Base-by-base conservation (phyloP, 345 rosid species). In the Mangifera indica region DNA sequence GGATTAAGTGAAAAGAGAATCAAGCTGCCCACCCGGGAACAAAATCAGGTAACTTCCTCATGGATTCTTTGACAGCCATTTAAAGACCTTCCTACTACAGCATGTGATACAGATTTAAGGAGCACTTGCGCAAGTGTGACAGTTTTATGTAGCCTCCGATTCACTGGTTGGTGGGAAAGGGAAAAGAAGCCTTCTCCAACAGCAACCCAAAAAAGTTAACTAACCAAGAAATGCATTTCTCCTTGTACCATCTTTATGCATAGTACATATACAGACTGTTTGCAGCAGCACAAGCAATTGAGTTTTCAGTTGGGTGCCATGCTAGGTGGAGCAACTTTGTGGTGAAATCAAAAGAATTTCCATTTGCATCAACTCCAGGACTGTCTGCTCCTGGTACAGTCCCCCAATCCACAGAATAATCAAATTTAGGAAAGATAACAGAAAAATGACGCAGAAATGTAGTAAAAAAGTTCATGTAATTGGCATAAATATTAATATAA, bases 211-310 rank as follows among this genome's bases (percentile, higher is more conserved):
- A 76, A 72, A 48, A 67, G 78, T 71, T 74, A 65, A 67, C 62
- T 56, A 24, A 82, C 79, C 78, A 53, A 70, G 73, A 77, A 73
- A 72, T 65, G 65, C 56, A 51, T 71, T 77, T 74, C 76, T 64
- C 70, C 77, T 72, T 63, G 70, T 58, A 76, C 73, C 74, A 45
- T 72, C 81, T 69, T 86, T 80, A 95, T 61, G 99, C 97, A 78
- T 82, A 91, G 77, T 96, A 96, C 99, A 96, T 96, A 88, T 96
- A 96, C 87, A 96, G 80, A 87, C 98, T 96, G 86, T 93, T 96
- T 78, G 96, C 92, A 66, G 99, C 95, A 10, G 99, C 99, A 73
- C 99, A 96, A 75, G 99, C 99, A 20, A 96, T 86, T 21, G 97
- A 86, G 75, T 91, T 89, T 80, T 91, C 97, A 0, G 82, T 84